Evolutionary conservation across 345 rosid species (phyloP).

Genomic region (Euclidium syriacum): DNA sequence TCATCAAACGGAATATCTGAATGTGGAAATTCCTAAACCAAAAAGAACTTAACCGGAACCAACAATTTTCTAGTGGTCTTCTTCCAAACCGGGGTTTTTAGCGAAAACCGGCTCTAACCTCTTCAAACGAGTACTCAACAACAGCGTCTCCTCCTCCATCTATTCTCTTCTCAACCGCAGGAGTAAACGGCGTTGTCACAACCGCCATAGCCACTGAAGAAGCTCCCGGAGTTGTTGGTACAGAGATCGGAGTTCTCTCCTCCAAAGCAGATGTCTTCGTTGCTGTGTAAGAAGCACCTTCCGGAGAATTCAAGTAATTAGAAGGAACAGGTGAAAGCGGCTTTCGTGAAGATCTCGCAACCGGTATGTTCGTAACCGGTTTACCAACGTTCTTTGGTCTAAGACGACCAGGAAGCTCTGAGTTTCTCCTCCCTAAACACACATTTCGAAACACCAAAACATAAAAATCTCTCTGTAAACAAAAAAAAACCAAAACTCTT

Average conservation of each 20-base stretch:
- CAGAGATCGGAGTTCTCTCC: conserved; percentile 27
- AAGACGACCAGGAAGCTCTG: conserved; percentile 44
- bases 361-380: conserved; percentile 10
- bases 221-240: conserved; percentile 47
- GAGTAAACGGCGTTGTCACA: conserved; percentile 57
- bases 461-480: not conserved
- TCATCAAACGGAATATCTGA: conserved; percentile 15
- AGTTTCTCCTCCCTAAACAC: conserved; percentile 48
- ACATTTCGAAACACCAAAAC: conserved; percentile 1
- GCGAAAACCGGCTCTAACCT: conserved; percentile 23
- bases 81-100: conserved; percentile 6
- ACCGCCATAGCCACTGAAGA: conserved; percentile 51
- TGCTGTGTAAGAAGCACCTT: conserved; percentile 24
- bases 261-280: conserved; percentile 19
- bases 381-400: conserved; percentile 37
- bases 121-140: conserved; percentile 33
- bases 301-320: conserved; percentile 42
- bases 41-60: conserved; percentile 4
- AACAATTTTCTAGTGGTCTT: not conserved
- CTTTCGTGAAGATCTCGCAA: conserved; percentile 38
- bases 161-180: conserved; percentile 28
- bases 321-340: conserved; percentile 62
- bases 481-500: not conserved
- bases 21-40: not conserved
- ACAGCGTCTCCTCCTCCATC: not conserved